Evolutionary conservation across 805 yeast species (phyloP).

Genomic region (Lachancea cidri): DNA sequence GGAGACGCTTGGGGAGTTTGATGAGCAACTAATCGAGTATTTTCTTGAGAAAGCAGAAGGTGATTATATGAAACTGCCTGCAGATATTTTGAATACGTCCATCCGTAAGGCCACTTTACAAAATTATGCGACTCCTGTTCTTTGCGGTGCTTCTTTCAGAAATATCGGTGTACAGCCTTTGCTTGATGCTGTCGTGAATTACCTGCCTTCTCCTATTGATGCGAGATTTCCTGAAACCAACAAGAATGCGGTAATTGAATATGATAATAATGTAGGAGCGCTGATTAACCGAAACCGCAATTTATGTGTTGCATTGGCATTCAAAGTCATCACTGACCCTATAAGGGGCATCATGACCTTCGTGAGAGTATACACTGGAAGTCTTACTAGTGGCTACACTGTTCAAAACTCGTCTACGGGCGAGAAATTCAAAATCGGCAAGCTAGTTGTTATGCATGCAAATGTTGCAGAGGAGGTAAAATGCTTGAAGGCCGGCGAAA

Average conservation of each 20-base stretch:
- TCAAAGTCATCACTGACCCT: slow-evolving; percentile 85
- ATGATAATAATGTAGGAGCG: slow-evolving; percentile 43
- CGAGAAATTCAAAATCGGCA: slow-evolving; percentile 58
- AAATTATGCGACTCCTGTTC: slow-evolving; percentile 62
- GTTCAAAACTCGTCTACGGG: slow-evolving; percentile 69
- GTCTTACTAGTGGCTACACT: slow-evolving; percentile 53
- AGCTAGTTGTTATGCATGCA: slow-evolving; percentile 81
- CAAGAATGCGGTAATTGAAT: slow-evolving; percentile 30
- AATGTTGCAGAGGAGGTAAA: slow-evolving; percentile 72
- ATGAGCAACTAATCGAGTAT: slow-evolving; percentile 70
- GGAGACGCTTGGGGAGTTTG: slow-evolving; percentile 79
- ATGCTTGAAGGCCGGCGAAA: slow-evolving; percentile 66
- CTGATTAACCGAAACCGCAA: slow-evolving; percentile 52
- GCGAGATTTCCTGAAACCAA: slow-evolving; percentile 46
- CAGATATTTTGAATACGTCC: slow-evolving; percentile 48
- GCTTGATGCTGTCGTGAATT: slow-evolving; percentile 73
- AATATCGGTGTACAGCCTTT: slow-evolving; percentile 95
- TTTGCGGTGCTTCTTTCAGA: slow-evolving; percentile 89
- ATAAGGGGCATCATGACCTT: slow-evolving; percentile 78
- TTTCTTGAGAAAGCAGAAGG: slow-evolving; percentile 64
- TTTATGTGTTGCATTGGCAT: slow-evolving; percentile 75
- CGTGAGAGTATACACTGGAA: slow-evolving; percentile 85
- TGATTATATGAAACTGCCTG: slow-evolving; percentile 62
- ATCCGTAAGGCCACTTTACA: slow-evolving; percentile 58
- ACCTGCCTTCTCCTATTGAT: slow-evolving; percentile 78